Evolutionary conservation across 129 eudicot genomes (phyloP), one percentile per base, ranked within the genome.

Genomic region (Kitagawia praeruptora): DNA sequence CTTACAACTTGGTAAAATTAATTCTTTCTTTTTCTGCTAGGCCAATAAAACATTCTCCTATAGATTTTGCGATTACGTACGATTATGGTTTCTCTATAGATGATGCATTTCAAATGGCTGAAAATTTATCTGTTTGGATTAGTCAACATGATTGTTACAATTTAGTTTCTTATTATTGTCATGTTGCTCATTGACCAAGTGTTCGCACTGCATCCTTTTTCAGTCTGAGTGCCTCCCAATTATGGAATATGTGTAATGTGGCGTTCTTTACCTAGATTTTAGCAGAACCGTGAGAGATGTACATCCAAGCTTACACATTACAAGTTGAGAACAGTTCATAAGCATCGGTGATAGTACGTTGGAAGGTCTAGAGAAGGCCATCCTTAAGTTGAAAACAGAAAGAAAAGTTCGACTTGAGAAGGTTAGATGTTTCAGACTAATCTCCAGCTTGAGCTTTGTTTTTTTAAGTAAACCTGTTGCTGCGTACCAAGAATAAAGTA

Each of bases 181-280:
- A 9, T 4, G 38, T 41, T 61, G 27, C 42, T 12, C 37, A 74
- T 45, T 46, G 49, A 74, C 91, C 96, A 51, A 23, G 77, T 53
- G 72, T 21, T 48, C 77, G 45, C 56, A 48, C 82, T 71, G 37
- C 40, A 47, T 39, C 27, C 31, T 23, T 82, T 56, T 86, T 85
- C 89, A 93, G 96, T 86, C 94, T 9, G 93, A 87, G 42, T 87
- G 98, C 23, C 89, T 89, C 82, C 86, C 91, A 84, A 90, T 93
- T 56, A 78, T 93, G 87, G 91, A 85, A 38, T 31, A 39, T 89
- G 77, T 88, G 46, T 80, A 89, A 78, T 84, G 93, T 75, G 83
- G 92, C 18, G 86, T 93, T 75, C 96, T 90, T 47, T 88, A 87
- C 51, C 79, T 90, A 85, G 98, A 93, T 78, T 93, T 93, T 64